Percentiles rank a stretch among this genome's conserved stretches.
These are phyloP conservation scores for Thalassiosira hispida DNA, from an alignment of 352 stramenopile species.

Conservation along the genomic window DNA sequence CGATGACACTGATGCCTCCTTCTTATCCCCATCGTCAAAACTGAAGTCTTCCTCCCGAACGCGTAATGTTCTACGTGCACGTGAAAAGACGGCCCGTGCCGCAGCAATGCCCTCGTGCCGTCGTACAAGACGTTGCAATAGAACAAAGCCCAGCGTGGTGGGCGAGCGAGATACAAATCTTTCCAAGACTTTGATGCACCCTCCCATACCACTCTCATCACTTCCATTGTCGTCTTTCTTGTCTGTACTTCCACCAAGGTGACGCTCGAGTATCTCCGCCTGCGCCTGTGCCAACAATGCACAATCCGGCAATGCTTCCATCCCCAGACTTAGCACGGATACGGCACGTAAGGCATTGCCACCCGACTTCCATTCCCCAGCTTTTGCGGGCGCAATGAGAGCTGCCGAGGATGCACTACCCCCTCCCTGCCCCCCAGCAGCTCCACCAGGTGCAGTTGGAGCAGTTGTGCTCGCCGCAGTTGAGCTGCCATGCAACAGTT, in stretches of 20 bases:
- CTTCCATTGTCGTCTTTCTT: constrained; percentile 10
- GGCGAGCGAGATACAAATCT: constrained; percentile 59
- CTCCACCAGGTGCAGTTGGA: neutral
- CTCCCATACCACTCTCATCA: neutral
- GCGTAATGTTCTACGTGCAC: constrained; percentile 63
- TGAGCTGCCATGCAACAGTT: constrained; percentile 55
- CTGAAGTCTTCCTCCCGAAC: constrained; percentile 34
- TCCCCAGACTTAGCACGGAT: constrained; percentile 69
- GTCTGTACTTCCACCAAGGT: constrained; percentile 13
- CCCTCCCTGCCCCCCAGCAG: neutral
- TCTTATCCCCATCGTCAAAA: constrained; percentile 13
- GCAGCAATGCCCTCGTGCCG: constrained; percentile 69
- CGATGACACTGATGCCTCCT: constrained; percentile 13
- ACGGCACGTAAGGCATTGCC: constrained; percentile 47
- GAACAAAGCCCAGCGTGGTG: constrained; percentile 75
- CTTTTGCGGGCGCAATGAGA: constrained; percentile 37
- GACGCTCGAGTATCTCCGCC: constrained; percentile 72
- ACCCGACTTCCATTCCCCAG: constrained; percentile 42
- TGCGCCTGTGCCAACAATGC: constrained; percentile 70
- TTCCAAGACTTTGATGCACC: constrained; percentile 71
- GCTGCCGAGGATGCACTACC: constrained; percentile 11
- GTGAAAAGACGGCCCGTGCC: constrained; percentile 72
- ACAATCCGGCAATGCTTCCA: constrained; percentile 71
- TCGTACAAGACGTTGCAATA: constrained; percentile 75
- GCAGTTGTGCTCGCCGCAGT: constrained; percentile 15